Conservation (phyloP, 495 filamentous ascomycete species). For the Jackrogersella multiformis region DNA sequence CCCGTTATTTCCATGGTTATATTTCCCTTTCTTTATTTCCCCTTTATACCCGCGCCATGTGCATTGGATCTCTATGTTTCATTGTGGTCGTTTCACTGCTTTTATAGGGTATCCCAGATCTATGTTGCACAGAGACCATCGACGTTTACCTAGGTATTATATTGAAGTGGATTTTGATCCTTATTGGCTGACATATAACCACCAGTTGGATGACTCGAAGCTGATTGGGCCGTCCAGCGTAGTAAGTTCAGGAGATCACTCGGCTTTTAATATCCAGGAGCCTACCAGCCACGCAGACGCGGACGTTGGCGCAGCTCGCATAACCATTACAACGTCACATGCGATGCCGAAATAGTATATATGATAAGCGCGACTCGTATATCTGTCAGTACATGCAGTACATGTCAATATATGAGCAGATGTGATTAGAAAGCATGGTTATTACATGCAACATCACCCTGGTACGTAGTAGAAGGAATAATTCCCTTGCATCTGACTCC, state of each 20-base stretch:
- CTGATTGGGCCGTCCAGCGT: background rate
- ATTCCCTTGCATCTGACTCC: conserved; percentile 25
- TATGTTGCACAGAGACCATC: background rate
- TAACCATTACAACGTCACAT: background rate
- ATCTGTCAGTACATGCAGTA: too few relatives aligned
- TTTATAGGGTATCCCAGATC: background rate
- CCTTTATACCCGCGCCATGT: background rate
- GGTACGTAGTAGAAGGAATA: conserved; percentile 27
- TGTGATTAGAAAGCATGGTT: background rate
- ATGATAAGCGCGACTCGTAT: background rate
- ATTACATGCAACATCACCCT: conserved; percentile 6
- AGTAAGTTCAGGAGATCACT: conserved; percentile 8
- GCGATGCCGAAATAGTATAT: background rate
- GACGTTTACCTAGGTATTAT: background rate
- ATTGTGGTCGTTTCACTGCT: background rate
- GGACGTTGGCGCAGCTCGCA: background rate
- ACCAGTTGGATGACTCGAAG: background rate
- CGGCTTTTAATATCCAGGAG: background rate
- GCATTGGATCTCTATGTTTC: background rate
- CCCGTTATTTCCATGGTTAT: background rate
- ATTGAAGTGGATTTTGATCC: background rate
- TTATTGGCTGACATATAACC: background rate
- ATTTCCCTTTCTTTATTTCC: background rate
- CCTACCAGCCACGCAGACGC: background rate
- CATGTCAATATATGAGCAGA: too few relatives aligned